A percentile compares a stretch with the other conserved stretches of the same genome.
Conservation (phyloP, 176 grass and related monocot genomes). For the Tuctoria greenei region DNA sequence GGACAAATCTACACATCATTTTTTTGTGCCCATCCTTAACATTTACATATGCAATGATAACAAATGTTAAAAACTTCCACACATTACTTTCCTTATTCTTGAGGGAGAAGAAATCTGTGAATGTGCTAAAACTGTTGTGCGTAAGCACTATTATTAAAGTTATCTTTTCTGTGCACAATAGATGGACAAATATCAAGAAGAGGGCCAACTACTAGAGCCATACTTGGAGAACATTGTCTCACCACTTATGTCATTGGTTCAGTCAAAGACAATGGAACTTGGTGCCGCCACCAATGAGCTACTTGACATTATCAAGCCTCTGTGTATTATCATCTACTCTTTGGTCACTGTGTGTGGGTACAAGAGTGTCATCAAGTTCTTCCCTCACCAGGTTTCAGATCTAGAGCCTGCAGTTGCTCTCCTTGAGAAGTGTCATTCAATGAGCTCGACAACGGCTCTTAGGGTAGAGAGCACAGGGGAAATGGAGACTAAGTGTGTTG, state of each 20-base stretch:
- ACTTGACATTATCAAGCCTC: constrained; percentile 70
- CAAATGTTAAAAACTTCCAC: not conserved
- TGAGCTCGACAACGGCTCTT: constrained; percentile 49
- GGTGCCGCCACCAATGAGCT: constrained; percentile 44
- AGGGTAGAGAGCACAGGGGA: constrained; percentile 95
- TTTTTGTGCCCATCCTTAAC: not conserved
- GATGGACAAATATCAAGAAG: constrained; percentile 99
- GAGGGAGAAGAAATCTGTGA: constrained; percentile 14
- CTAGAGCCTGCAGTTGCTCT: constrained; percentile 84
- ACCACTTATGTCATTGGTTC: constrained; percentile 73
- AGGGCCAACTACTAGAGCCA: constrained; percentile 91
- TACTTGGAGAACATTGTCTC: constrained; percentile 78
- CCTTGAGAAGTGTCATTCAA: constrained; percentile 73
- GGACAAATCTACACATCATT: not conserved
- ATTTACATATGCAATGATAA: not conserved
- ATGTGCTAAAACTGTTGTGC: constrained; percentile 25
- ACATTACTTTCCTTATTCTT: not conserved
- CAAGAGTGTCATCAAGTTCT: constrained; percentile 89
- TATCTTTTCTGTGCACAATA: constrained; percentile 27
- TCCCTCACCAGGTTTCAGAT: constrained; percentile 95
- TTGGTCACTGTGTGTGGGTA: constrained; percentile 87
- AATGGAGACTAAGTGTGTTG: constrained; percentile 92
- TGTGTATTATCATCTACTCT: constrained; percentile 93
- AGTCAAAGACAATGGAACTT: constrained; percentile 65
- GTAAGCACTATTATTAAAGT: not conserved